Evolutionary conservation across 768 basidiomycete genomes (phyloP), one percentile per base, ranked within the genome.

Genomic region (Termitomyces sp.): DNA sequence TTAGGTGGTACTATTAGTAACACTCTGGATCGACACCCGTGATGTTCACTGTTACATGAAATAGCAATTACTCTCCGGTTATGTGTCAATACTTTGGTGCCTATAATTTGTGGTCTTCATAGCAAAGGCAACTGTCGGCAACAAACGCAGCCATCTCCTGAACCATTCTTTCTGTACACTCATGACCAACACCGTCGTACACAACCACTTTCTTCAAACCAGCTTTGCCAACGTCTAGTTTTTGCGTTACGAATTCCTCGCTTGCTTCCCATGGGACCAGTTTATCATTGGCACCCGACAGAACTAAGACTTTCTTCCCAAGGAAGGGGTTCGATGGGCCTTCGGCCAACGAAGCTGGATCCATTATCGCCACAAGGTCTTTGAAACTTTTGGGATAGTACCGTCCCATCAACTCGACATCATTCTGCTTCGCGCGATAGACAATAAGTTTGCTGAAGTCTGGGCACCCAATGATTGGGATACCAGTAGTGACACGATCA

Each of bases 301-400:
- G 67, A 2, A 88, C 83, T 5, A 94, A 75, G 14, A 94, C 76
- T 62, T 82, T 82, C 73, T 91, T 92, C 1, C 82, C 85, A 4
- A 75, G 55, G 66, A 88, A 92, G 1, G 85, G 82, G 59, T 87
- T 87, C 10, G 66, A 50, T 1, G 50, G 57, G 34, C 71, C 75
- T 2, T 54, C 57, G 19, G 73, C 67, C 12, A 69, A 62, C 58
- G 76, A 81, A 5, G 80, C 69, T 0, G 84, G 81, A 59, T 84
- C 81, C 26, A 71, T 59, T 15, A 60, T 63, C 38, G 68, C 58
- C n/a, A 90, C 72, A 42, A 82, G 67, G 17, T 68, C 68, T 30
- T 76, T 68, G 37, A 88, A 68, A 14, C 77, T 75, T 12, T 70
- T 67, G 0, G 90, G 88, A 53, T 88, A 77, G 58, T 80, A 70